Evolutionary conservation across 2,329 filamentous ascomycete species (phyloP), one percentile per base, ranked within the genome.

Genomic region (Trichothecium sympodiale): DNA sequence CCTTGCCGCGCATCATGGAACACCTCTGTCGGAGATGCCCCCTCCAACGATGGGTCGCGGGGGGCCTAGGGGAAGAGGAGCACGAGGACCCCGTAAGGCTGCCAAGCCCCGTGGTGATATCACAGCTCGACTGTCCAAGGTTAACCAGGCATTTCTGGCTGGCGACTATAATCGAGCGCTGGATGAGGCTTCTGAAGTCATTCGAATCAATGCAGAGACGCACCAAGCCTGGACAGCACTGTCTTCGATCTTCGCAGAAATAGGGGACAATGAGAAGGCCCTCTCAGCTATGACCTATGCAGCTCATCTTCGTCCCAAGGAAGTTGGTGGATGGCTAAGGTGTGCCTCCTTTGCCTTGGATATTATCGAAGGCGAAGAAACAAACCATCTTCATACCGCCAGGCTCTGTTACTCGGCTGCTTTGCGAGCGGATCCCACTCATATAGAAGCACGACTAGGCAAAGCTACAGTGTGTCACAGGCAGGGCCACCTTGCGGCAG

Each of bases 91-190:
- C 17, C 62, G 71, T 14, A 75, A 77, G 51, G 70, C 75, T 17
- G 77, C 74, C 8, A 80, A 83, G 51, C 80, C 78, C 13, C 74
- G 78, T 31, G 75, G 70, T 29, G 78, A 86, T 45, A 83, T 87
- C 53, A 84, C 80, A 47, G 64, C 72, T 29, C 65, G 79, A 29
- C 66, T 87, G 33, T 69, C 71, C 32, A 65, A 72, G 48, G 83
- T 83, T 3, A 83, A 77, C 39, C 67, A 78, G 40, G 74, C 77
- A 4, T 87, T 79, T 49, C 65, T 85, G 39, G 63, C 69, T 8
- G 65, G 69, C 17, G 66, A 79, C 15, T 77, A 79, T 42, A 65
- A 73, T 5, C 61, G 67, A 29, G 78, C 81, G 5, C 60, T 76
- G 26, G 65, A 69, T 13, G 60, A 72, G 16, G 69, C 75, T 8